Evolutionary conservation across 2,329 filamentous ascomycete species (phyloP).

Genomic region (Colletotrichum musae): DNA sequence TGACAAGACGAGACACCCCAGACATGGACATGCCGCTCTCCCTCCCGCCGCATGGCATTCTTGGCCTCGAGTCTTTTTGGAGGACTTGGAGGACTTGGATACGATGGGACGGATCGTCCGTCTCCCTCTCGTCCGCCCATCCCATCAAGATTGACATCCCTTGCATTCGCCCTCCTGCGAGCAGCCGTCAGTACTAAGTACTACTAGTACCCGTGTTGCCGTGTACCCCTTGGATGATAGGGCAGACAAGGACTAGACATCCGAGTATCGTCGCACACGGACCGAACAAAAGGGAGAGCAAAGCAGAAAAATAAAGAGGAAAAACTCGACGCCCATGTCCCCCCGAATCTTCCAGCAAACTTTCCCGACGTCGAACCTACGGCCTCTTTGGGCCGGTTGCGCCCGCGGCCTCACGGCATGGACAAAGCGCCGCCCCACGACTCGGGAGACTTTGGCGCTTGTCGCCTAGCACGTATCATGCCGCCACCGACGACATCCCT

Average conservation of each 20-base stretch:
- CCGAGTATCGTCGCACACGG: no score
- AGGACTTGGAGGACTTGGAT: neutral
- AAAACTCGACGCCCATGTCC: neutral
- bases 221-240: no score
- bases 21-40: conserved; percentile 29
- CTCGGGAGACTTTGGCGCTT: conserved; percentile 34
- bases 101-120: conserved; percentile 4
- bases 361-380: conserved; percentile 6
- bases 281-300: no score
- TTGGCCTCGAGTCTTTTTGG: neutral
- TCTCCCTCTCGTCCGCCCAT: conserved; percentile 12
- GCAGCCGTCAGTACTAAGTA: neutral
- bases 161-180: conserved; percentile 9
- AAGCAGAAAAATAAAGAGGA: no score
- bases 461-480: conserved; percentile 28
- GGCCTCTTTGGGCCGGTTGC: neutral
- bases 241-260: no score
- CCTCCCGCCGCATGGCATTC: conserved; percentile 5
- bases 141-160: neutral
- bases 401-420: conserved; percentile 6
- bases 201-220: neutral
- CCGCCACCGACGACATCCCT: conserved; percentile 6
- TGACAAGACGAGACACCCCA: conserved; percentile 36
- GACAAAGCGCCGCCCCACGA: conserved; percentile 18
- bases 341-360: conserved; percentile 33